These are phyloP conservation scores for Hymenoscyphus fructigenus DNA, from an alignment of 2,329 filamentous ascomycete species.

Conservation along the genomic window DNA sequence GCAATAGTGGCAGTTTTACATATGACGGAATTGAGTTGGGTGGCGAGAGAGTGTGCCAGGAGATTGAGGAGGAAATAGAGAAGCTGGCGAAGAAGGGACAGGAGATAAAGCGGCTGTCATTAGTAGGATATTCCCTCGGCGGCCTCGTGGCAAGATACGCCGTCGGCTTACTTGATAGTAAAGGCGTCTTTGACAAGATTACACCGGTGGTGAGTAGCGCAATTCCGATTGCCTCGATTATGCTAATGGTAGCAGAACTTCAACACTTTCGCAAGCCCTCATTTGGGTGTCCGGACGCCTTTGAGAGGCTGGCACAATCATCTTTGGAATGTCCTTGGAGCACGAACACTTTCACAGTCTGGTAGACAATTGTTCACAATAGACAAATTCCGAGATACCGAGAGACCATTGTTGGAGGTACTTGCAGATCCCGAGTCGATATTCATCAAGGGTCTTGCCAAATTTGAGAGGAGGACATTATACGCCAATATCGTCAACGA, in stretches of 20 bases:
- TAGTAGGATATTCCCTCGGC: slow-evolving; percentile 87
- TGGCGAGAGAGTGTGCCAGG: slow-evolving; percentile 64
- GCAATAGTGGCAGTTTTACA: slow-evolving; percentile 71
- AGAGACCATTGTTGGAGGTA: slow-evolving; percentile 74
- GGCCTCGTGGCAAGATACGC: slow-evolving; percentile 85
- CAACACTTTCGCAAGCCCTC: slow-evolving; percentile 85
- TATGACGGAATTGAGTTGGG: slow-evolving; percentile 69
- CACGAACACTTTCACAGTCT: slow-evolving; percentile 76
- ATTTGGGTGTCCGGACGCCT: slow-evolving; percentile 73
- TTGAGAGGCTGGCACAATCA: slow-evolving; percentile 63
- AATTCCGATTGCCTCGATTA: not conserved
- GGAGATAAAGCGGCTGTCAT: slow-evolving; percentile 76
- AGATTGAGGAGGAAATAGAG: slow-evolving; percentile 64
- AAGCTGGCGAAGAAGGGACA: slow-evolving; percentile 60
- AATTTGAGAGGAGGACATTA: slow-evolving; percentile 73
- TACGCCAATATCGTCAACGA: slow-evolving; percentile 92
- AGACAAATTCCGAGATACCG: slow-evolving; percentile 80
- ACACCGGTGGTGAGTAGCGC: slow-evolving; percentile 64
- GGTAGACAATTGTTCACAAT: slow-evolving; percentile 86
- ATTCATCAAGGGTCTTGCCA: slow-evolving; percentile 76
- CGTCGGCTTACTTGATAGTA: slow-evolving; percentile 77
- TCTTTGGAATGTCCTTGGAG: slow-evolving; percentile 81
- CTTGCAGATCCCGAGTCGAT: slow-evolving; percentile 81
- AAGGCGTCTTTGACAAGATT: slow-evolving; percentile 75
- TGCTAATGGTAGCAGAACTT: slow-evolving; percentile 63